Evolutionary conservation across 176 grass and related monocot genomes (phyloP).

Genomic region (Triticum timopheevii): DNA sequence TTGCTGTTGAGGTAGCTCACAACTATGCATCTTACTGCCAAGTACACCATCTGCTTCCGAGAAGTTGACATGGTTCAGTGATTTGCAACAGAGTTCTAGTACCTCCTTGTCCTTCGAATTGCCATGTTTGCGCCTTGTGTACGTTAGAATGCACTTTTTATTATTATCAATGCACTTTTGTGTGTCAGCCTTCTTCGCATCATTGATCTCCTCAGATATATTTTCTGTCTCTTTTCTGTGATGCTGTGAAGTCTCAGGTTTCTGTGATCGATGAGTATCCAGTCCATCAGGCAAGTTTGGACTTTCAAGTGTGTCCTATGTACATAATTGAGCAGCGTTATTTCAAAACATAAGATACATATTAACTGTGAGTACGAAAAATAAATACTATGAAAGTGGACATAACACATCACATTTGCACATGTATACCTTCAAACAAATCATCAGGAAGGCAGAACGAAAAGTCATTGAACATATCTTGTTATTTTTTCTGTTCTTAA

Average conservation of each 20-base stretch:
- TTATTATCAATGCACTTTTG: conserved; percentile 8
- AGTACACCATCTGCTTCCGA: conserved; percentile 27
- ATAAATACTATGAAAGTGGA: neutral
- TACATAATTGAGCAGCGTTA: conserved; percentile 30
- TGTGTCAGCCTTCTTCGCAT: conserved; percentile 29
- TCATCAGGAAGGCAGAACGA: neutral
- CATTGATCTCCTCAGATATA: conserved; percentile 4
- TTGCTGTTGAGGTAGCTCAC: conserved; percentile 14
- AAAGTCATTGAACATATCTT: neutral
- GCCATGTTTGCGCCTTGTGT: conserved; percentile 30
- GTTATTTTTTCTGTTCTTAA: neutral
- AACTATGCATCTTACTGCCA: neutral
- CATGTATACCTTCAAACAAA: neutral
- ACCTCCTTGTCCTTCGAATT: conserved; percentile 29
- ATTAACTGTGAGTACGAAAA: neutral
- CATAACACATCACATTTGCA: neutral
- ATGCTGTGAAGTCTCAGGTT: conserved; percentile 21
- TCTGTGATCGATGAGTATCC: conserved; percentile 28
- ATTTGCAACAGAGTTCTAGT: conserved; percentile 39
- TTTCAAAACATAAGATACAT: conserved; percentile 7
- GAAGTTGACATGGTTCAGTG: conserved; percentile 41
- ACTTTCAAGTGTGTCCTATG: conserved; percentile 9
- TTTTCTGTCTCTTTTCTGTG: conserved; percentile 9
- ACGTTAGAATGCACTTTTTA: conserved; percentile 50
- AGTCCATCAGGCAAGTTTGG: conserved; percentile 15